phyloP scores from a whole-genome alignment of 129 eudicot genomes.

The sunflower (Helianthus annuus) region DNA sequence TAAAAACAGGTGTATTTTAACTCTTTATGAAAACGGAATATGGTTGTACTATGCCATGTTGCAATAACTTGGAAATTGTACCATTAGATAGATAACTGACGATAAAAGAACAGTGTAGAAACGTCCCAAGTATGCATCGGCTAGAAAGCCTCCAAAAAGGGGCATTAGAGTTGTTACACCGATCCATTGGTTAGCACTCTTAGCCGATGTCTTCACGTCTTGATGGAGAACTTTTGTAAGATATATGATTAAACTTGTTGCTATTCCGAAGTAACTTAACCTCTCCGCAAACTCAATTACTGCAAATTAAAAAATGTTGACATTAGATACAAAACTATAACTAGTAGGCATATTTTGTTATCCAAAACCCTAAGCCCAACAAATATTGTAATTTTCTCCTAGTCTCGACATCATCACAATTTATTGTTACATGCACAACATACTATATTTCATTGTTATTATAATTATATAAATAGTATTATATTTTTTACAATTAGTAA shows the following conservation, averaged over 20 bases:
- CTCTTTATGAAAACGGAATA: neutral
- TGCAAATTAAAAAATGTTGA: conserved; percentile 27
- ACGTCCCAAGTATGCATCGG: conserved; percentile 82
- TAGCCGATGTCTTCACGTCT: conserved; percentile 79
- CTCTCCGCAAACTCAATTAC: conserved; percentile 90
- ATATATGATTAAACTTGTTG: conserved; percentile 75
- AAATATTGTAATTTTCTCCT: neutral
- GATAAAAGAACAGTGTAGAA: conserved; percentile 65
- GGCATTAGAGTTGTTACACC: conserved; percentile 89
- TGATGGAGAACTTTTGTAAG: conserved; percentile 67
- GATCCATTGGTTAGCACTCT: conserved; percentile 62
- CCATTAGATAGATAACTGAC: conserved; percentile 69
- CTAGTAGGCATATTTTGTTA: neutral
- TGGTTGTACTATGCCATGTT: neutral
- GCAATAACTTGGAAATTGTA: neutral
- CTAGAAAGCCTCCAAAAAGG: conserved; percentile 76
- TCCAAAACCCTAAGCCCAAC: neutral
- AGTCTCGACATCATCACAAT: neutral
- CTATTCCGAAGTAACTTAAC: conserved; percentile 78
- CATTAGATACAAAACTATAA: neutral
- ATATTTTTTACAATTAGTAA: too few species aligned
- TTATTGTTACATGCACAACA: too few species aligned
- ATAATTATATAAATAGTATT: too few species aligned
- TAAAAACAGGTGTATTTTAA: neutral
- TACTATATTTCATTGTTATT: too few species aligned